These are phyloP conservation scores for Aspergillus saccharolyticus DNA, from an alignment of 495 filamentous ascomycete species.

Conservation along the genomic window DNA sequence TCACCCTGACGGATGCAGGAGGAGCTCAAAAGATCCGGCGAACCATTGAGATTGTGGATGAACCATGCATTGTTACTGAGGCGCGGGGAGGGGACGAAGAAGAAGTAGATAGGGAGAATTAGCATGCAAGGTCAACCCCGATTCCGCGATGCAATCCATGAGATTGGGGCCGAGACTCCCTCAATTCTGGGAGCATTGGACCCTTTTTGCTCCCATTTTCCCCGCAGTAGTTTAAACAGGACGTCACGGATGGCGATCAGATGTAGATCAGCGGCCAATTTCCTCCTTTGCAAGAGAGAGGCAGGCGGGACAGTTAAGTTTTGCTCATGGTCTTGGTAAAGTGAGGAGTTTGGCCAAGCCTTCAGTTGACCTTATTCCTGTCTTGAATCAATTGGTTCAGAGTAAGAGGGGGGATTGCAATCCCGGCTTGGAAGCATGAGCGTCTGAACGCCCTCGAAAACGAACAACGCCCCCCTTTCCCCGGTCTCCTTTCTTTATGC, in stretches of 20 bases:
- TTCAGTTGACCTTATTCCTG: not conserved
- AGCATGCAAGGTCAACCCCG: not conserved
- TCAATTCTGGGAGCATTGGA: not conserved
- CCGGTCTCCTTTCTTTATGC: not conserved
- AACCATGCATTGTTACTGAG: not conserved
- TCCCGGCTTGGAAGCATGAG: not conserved
- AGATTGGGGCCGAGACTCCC: not conserved
- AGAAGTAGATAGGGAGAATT: not conserved
- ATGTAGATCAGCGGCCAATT: not conserved
- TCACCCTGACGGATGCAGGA: slow-evolving; percentile 9
- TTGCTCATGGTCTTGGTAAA: not conserved
- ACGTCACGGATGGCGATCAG: not conserved
- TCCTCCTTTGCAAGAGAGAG: not conserved
- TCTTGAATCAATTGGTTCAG: not conserved
- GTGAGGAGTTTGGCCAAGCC: not conserved
- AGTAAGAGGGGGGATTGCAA: not conserved
- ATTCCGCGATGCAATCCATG: not conserved
- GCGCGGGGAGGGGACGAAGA: not conserved
- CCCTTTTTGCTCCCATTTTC: not conserved
- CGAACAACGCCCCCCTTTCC: not conserved
- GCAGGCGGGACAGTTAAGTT: not conserved
- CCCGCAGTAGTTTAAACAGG: not conserved
- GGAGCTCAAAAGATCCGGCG: not conserved
- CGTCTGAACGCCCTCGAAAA: not conserved
- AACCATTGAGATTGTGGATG: not conserved